Percentiles rank a stretch among this genome's conserved stretches.
Conservation (phyloP, 2,329 filamentous ascomycete genomes). For the Ophiostoma himal-ulmi region DNA sequence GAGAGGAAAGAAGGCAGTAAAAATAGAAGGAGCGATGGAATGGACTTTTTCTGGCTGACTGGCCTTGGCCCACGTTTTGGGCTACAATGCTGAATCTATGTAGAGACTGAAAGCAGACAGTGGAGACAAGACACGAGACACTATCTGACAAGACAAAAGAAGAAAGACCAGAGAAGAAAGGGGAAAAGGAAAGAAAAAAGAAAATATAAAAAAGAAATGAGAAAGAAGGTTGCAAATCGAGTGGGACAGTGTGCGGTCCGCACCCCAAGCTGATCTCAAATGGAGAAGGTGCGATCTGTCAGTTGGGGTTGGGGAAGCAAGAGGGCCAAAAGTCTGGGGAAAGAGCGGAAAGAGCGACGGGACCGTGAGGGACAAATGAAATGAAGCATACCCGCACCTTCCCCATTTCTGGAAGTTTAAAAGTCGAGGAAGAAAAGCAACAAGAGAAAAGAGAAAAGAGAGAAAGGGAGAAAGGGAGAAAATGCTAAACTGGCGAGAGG, state of each 20-base stretch:
- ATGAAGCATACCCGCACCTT: conserved; percentile 1
- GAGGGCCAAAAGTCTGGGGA: conserved; percentile 11
- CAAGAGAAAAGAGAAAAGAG: not conserved
- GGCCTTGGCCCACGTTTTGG: not conserved
- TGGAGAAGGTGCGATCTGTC: not conserved
- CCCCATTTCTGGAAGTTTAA: not conserved
- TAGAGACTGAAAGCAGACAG: not conserved
- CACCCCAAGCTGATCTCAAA: conserved; percentile 3
- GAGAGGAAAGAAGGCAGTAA: too few species aligned
- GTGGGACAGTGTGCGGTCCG: not conserved
- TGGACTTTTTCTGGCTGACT: not conserved
- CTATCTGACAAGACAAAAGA: too few species aligned
- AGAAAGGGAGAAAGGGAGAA: not conserved
- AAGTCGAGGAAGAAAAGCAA: not conserved
- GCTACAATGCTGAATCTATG: not conserved
- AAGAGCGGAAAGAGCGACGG: conserved; percentile 8
- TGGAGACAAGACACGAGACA: not conserved
- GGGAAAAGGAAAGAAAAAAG: not conserved
- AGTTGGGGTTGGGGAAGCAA: conserved; percentile 10
- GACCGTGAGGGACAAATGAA: not conserved
- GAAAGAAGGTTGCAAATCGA: not conserved
- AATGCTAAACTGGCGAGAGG: not conserved
- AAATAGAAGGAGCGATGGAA: not conserved
- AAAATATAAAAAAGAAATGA: not conserved
- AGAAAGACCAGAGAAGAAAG: not conserved